Base-by-base conservation (phyloP, 2,329 filamentous ascomycete genomes). In the Colletotrichum viniferum region DNA sequence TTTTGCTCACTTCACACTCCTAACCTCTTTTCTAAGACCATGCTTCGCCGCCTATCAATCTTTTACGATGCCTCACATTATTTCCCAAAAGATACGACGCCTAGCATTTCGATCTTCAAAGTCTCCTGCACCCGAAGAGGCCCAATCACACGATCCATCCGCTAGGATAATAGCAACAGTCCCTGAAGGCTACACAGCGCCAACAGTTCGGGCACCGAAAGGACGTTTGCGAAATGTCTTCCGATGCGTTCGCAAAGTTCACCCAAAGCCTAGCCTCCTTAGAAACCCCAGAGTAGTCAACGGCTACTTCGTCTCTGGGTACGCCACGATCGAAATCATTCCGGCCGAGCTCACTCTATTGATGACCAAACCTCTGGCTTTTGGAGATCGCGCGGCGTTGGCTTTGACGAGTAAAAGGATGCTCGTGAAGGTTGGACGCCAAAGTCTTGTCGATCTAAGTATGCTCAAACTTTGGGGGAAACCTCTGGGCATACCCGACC, bases 311-410 rank as follows among this genome's bases (percentile, higher is more conserved):
- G 1, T 52, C 6, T 52, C 43, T 3, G 43, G 43, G n/a, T 52
- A 52, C n/a, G 43, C 43, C 18, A 52, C 43, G n/a, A 52, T 52
- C 0, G 43, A 52, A 52, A 1, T 48, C 38, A 48, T 48, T 48
- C 38, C 38, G 1, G 38, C 5, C 38, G 38, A 48, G 38, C 38
- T 48, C 38, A n/a, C n/a, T 12, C 0, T 48, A 0, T 48, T 48
- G 3, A 0, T n/a, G 0, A 0, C 38, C 0, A 48, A 48, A 48
- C 0, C 1, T 43, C 18, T 43, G 4, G 0, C 38, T 5, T 0
- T 43, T 12, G 0, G 0, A 0, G 38, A 43, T 43, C 38, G 3
- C 0, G 18, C 18, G 1, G 0, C 0, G 38, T 48, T 48, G 38
- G 38, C 38, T 48, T 0, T 48, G 3, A n/a, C 38, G 18, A 48